These are phyloP conservation scores for Cinnamomum chago DNA, from an alignment of 164 flowering plant species.

Conservation along the genomic window DNA sequence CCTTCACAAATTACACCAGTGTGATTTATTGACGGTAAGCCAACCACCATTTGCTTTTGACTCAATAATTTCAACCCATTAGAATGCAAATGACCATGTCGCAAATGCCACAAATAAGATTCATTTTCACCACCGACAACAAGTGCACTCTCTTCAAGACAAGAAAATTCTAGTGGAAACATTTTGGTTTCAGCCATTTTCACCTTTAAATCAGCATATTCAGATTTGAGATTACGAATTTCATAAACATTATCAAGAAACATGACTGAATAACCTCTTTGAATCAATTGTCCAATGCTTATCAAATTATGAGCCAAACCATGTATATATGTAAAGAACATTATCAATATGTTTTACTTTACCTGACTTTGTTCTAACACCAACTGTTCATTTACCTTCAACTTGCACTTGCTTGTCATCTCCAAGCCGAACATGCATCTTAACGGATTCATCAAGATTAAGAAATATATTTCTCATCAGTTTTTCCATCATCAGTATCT, in stretches of 20 bases:
- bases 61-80: no score
- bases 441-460: neutral
- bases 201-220: neutral
- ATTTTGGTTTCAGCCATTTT: neutral
- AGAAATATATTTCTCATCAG: neutral
- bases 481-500: no score
- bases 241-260: neutral
- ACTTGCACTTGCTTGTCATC: neutral
- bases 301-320: neutral
- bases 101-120: no score
- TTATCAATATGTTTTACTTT: neutral
- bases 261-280: neutral
- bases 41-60: no score
- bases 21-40: no score
- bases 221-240: neutral
- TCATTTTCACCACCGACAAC: no score
- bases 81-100: no score
- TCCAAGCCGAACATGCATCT: neutral
- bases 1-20: no score
- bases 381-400: neutral
- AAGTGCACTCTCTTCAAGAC: neutral
- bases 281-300: neutral
- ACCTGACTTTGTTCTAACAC: neutral
- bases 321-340: neutral
- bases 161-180: neutral